A percentile compares a stretch with the other conserved stretches of the same genome.
These are phyloP conservation scores for Cercis canadensis DNA, from an alignment of 306 rosid species.

Conservation along the genomic window DNA sequence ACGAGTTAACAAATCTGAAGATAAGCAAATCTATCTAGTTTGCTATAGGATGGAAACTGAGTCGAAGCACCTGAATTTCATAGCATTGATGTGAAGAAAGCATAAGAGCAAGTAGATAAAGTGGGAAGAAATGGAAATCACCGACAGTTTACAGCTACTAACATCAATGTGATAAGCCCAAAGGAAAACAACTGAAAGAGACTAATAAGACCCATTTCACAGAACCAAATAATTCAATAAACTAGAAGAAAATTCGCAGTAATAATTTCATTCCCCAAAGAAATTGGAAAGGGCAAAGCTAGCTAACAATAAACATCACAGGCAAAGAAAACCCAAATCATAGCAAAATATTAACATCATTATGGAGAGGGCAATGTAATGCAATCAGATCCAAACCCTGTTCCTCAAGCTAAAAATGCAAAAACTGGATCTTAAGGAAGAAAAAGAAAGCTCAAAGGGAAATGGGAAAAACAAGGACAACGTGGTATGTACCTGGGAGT, in stretches of 20 bases:
- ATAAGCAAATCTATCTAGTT: constrained; percentile 11
- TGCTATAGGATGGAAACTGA: not conserved
- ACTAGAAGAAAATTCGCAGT: not conserved
- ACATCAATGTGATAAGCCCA: not conserved
- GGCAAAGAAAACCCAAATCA: not conserved
- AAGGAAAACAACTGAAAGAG: not conserved
- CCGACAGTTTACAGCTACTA: constrained; percentile 38
- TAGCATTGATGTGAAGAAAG: constrained; percentile 13
- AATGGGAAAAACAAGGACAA: no score
- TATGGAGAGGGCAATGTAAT: not conserved
- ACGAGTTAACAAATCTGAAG: constrained; percentile 1
- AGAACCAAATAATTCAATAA: constrained; percentile 5
- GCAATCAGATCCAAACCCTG: constrained; percentile 5
- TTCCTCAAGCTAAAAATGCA: not conserved
- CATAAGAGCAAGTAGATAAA: constrained; percentile 10
- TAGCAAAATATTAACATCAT: not conserved
- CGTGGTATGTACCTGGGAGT: no score
- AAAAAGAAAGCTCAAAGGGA: no score
- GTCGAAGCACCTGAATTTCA: constrained; percentile 9
- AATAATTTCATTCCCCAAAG: not conserved
- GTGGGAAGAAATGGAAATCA: constrained; percentile 19
- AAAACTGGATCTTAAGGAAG: not conserved
- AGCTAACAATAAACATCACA: not conserved
- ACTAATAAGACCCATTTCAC: constrained; percentile 29
- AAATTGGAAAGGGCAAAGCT: not conserved